A percentile compares a stretch with the other conserved stretches of the same genome.
Evolutionary conservation across 768 basidiomycete genomes (phyloP).

Genomic region (Lentinula boryana): DNA sequence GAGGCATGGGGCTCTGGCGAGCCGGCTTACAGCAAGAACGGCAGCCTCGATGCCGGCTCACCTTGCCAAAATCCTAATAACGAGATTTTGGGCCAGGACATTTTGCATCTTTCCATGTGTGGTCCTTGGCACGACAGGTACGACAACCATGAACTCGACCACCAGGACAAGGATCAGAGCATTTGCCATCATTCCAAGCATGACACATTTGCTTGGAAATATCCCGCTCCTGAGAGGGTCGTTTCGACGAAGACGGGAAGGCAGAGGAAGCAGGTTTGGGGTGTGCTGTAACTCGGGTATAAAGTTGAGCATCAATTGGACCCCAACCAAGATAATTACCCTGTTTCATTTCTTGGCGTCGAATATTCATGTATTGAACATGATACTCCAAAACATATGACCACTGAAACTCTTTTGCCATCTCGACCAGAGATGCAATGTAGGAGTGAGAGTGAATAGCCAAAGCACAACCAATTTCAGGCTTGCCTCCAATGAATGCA

Average conservation of each 20-base stretch:
- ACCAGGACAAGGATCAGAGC: constrained; percentile 9
- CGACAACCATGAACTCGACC: constrained; percentile 10
- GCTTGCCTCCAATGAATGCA: not conserved
- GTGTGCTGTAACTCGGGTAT: constrained; percentile 7
- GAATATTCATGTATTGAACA: constrained; percentile 7
- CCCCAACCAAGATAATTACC: constrained; percentile 10
- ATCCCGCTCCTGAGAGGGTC: not conserved
- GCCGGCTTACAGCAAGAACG: constrained; percentile 9
- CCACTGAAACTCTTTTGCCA: constrained; percentile 11
- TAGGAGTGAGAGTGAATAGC: not conserved
- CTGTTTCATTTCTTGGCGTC: constrained; percentile 8
- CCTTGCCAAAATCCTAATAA: constrained; percentile 11
- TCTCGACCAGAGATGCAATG: constrained; percentile 8
- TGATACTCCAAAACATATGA: constrained; percentile 11
- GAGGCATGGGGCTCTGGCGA: constrained; percentile 12
- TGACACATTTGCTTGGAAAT: constrained; percentile 9
- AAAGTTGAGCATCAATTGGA: constrained; percentile 6
- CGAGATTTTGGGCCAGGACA: not conserved
- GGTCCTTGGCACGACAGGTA: constrained; percentile 4
- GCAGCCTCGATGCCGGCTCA: constrained; percentile 10
- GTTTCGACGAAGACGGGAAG: not conserved
- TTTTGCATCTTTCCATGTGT: not conserved
- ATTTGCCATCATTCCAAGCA: constrained; percentile 10
- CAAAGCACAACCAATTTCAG: not conserved
- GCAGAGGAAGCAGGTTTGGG: constrained; percentile 6